Evolutionary conservation across 2,329 filamentous ascomycete genomes (phyloP), one percentile per base, ranked within the genome.

Genomic region (Apiospora sp.): DNA sequence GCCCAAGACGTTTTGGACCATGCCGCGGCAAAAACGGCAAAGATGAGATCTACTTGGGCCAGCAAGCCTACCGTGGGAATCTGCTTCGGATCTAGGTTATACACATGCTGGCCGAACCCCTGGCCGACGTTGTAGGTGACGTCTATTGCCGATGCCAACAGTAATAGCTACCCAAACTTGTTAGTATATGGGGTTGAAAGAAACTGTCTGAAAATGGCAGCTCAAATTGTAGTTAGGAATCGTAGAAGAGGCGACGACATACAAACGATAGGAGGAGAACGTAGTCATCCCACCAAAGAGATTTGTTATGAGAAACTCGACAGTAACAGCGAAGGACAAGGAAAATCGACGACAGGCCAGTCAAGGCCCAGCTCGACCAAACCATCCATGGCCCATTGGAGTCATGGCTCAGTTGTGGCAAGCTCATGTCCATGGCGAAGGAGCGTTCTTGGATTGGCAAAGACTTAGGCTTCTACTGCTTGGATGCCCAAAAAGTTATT

Each of bases 1-100:
- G 77, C 79, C 43, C 81, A 81, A 4, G 79, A 80, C 0, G 79
- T 78, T 73, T 82, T 82, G 71, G 76, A 78, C 74, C 75, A 77
- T 14, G 77, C 76, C 51, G 78, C 77, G 3, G 77, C 79, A 3
- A 78, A 74, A 16, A 80, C 74, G 4, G 77, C 78, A 46, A 78
- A 74, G 46, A 75, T 69, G 27, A 70, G 67, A 27, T 46, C 58
- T 22, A 73, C 37, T 14, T 69, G 71, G 16, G 64, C 68, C 1
- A 73, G 30, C 14, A 67, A 30, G 51, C 44, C 58, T 16, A 73
- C 75, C 61, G 72, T 74, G 2, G 72, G 71, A 41, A 77, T 51
- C 77, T 78, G 58, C 67, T 48, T 6, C 41, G 69, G 37, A 24
- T 77, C 73, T 51, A 74, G 68, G 27, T 72, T 51, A 2, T 49